Percentiles rank a stretch among this genome's conserved stretches.
Evolutionary conservation across 805 yeast species (phyloP).

Genomic region (Kazachstania kunashirensis): DNA sequence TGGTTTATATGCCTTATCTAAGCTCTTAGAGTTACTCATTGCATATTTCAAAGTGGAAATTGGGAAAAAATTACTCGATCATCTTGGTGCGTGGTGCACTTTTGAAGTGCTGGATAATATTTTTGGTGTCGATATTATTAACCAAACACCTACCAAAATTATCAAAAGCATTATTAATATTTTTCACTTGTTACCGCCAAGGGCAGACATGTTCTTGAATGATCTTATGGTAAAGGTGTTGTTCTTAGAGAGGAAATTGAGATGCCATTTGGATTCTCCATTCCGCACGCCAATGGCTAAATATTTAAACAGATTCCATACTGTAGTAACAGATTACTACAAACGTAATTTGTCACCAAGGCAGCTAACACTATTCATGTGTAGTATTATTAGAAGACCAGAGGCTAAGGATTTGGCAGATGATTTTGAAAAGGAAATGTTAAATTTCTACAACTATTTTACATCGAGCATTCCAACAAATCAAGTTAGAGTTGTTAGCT

Average conservation of each 20-base stretch:
- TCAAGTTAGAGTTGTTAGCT: constrained; percentile 29
- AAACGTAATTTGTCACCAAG: constrained; percentile 55
- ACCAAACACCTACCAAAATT: constrained; percentile 73
- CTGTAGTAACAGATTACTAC: constrained; percentile 63
- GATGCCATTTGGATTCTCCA: constrained; percentile 80
- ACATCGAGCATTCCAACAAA: constrained; percentile 35
- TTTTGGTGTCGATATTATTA: constrained; percentile 70
- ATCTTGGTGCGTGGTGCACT: constrained; percentile 92
- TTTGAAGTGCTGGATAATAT: constrained; percentile 65
- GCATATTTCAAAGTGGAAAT: constrained; percentile 95
- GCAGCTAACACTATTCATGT: constrained; percentile 38
- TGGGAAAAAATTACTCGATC: constrained; percentile 86
- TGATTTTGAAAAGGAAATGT: constrained; percentile 44
- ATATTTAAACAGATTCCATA: constrained; percentile 73
- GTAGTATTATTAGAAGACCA: constrained; percentile 24
- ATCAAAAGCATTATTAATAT: constrained; percentile 85
- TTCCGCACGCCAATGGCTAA: constrained; percentile 85
- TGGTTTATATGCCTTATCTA: constrained; percentile 84
- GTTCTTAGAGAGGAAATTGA: constrained; percentile 69
- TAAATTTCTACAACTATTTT: constrained; percentile 38
- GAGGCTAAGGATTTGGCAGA: constrained; percentile 42
- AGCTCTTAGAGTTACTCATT: constrained; percentile 74
- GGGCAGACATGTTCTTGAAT: constrained; percentile 85
- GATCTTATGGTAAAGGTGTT: constrained; percentile 71
- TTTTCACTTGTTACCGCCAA: constrained; percentile 83